Evolutionary conservation across 163 green algal genomes (phyloP), one percentile per base, ranked within the genome.

Genomic region (Coccomyxa subellipsoidea): DNA sequence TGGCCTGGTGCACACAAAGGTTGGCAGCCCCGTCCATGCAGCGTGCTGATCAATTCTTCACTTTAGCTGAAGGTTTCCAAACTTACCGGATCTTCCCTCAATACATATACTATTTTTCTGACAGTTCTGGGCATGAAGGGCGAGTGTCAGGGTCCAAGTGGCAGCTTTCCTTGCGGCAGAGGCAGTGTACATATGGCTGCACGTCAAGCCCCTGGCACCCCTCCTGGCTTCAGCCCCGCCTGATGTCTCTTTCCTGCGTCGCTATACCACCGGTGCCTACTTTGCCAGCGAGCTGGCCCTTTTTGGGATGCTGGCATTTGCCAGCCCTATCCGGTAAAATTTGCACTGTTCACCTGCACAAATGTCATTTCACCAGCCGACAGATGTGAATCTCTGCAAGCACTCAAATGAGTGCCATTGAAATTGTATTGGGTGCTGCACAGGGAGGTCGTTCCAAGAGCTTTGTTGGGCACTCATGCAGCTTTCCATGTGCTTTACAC

Each of bases 281-380:
- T 77, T 77, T 77, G 71, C 71, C 32, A 31, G 12, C 1, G 71
- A 77, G 71, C 12, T 77, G 27, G 31, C 27, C 71, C 71, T 77
- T 7, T 77, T 77, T 31, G 39, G 71, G 31, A n/a, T 77, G 71
- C 71, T 77, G 71, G 71, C 71, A 31, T 53, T 39, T 53, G 71
- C 71, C 0, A 77, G 71, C 66, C 66, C 66, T 12, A 34, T 77
- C 71, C 31, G 71, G 34, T 77, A 6, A 38, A 39, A 31, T 10
- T 10, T n/a, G 7, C 71, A 77, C 40, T 6, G 18, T 15, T 23
- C 70, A 77, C n/a, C 71, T 38, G 32, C 34, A n/a, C n/a, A n/a
- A n/a, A n/a, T n/a, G n/a, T n/a, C n/a, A n/a, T 77, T 10, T 39
- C n/a, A 47, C 32, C 39, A 54, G 8, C 8, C 40, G 10, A 54